Percentiles rank a stretch among this genome's conserved stretches.
Conservation (phyloP, 441 rosid genomes). For the Populus trichocarpa region DNA sequence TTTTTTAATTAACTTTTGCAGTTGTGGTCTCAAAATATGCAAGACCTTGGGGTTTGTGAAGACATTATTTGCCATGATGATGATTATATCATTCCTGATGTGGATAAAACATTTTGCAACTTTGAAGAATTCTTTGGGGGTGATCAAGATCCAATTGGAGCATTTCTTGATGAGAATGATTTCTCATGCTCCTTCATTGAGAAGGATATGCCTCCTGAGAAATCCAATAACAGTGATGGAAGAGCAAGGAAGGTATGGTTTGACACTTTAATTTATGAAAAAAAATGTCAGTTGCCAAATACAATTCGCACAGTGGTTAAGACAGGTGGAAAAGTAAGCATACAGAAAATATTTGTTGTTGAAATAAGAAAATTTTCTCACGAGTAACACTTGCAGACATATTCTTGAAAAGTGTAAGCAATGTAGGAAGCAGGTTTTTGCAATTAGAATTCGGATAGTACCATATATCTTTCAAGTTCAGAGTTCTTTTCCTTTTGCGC, state of each 20-base stretch:
- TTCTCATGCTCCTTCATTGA: constrained; percentile 29
- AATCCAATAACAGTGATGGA: constrained; percentile 24
- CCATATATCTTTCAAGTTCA: background rate
- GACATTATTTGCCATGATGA: constrained; percentile 41
- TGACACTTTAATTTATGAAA: background rate
- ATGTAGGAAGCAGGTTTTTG: background rate
- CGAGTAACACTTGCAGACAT: background rate
- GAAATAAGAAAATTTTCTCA: background rate
- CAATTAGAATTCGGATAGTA: background rate
- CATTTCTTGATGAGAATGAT: constrained; percentile 26
- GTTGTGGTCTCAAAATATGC: background rate
- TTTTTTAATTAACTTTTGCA: background rate
- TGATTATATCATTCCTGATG: constrained; percentile 69
- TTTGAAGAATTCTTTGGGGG: constrained; percentile 76
- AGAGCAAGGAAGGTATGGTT: constrained; percentile 32
- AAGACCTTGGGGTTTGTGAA: constrained; percentile 36
- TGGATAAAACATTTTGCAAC: constrained; percentile 68
- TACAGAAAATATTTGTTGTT: background rate
- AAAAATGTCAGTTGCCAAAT: background rate
- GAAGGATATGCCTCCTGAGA: constrained; percentile 31
- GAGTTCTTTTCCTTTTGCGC: background rate
- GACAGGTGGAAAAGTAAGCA: background rate
- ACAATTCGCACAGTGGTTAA: background rate
- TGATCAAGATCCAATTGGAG: constrained; percentile 40
- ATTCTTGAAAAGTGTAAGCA: background rate